These are phyloP conservation scores for Claviceps digitariae DNA, from an alignment of 2,329 filamentous ascomycete genomes.

Conservation along the genomic window DNA sequence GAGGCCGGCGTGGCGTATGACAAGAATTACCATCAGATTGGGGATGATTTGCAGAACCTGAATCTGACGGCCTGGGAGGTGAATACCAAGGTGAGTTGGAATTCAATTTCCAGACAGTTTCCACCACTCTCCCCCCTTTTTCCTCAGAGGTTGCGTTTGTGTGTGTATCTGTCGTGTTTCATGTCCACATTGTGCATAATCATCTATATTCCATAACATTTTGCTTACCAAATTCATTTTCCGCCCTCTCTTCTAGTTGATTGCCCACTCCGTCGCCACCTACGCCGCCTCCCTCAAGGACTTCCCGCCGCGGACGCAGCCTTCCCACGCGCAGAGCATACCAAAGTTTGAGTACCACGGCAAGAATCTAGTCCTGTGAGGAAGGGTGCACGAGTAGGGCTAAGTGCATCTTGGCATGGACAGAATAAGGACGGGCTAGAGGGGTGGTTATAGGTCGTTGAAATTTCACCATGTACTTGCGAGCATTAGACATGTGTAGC, in stretches of 20 bases:
- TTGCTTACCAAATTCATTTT: constrained; percentile 5
- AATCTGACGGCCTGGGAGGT: constrained; percentile 46
- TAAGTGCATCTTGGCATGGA: no score
- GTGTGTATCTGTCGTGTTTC: no score
- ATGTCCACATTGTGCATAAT: no score
- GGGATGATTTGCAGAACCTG: constrained; percentile 44
- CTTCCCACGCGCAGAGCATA: neutral
- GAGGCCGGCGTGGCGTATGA: constrained; percentile 47
- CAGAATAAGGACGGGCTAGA: no score
- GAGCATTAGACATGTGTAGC: no score
- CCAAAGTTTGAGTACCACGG: constrained; percentile 33
- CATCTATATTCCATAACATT: no score
- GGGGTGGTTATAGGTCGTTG: no score
- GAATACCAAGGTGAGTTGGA: constrained; percentile 45
- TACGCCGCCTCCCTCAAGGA: constrained; percentile 52
- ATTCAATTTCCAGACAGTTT: no score
- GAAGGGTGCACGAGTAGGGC: no score
- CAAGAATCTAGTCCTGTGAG: constrained; percentile 31
- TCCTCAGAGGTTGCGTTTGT: no score
- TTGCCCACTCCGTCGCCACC: constrained; percentile 60
- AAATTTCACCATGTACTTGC: no score
- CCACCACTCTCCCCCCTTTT: no score
- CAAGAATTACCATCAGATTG: constrained; percentile 48
- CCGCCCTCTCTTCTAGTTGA: constrained; percentile 28
- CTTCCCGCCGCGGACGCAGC: constrained; percentile 32